Conservation (phyloP, 257 asterid species). For the Haberlea rhodopensis region DNA sequence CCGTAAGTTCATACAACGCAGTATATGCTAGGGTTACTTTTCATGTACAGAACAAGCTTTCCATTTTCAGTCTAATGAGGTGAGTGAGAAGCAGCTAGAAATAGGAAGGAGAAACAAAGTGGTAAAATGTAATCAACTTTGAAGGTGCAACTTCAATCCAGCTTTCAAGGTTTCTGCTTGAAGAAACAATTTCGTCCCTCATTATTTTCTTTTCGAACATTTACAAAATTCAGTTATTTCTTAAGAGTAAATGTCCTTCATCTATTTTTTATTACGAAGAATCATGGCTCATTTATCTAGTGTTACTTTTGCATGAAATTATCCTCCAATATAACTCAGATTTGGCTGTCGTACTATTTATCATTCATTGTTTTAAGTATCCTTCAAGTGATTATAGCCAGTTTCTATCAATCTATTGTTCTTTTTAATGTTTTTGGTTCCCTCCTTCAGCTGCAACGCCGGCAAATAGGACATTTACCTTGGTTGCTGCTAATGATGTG, state of each 20-base stretch:
- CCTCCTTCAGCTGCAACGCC: conserved; percentile 81
- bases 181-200: not conserved
- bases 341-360: not conserved
- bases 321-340: no score
- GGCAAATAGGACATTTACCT: conserved; percentile 67
- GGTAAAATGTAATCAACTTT: not conserved
- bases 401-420: not conserved
- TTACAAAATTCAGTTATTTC: not conserved
- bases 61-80: not conserved
- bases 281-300: not conserved
- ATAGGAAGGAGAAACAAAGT: not conserved
- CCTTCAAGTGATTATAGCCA: not conserved
- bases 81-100: not conserved
- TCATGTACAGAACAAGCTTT: not conserved
- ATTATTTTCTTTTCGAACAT: not conserved
- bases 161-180: not conserved
- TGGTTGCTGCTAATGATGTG: conserved; percentile 97
- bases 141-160: not conserved
- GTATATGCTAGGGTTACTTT: not conserved
- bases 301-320: not conserved
- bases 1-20: conserved; percentile 54
- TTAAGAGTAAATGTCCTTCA: not conserved
- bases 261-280: not conserved
- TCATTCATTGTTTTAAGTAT: not conserved
- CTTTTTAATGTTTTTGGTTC: not conserved